These are phyloP conservation scores for Sphagnurus paluster DNA, from an alignment of 1,284 basidiomycete genomes.

Conservation along the genomic window DNA sequence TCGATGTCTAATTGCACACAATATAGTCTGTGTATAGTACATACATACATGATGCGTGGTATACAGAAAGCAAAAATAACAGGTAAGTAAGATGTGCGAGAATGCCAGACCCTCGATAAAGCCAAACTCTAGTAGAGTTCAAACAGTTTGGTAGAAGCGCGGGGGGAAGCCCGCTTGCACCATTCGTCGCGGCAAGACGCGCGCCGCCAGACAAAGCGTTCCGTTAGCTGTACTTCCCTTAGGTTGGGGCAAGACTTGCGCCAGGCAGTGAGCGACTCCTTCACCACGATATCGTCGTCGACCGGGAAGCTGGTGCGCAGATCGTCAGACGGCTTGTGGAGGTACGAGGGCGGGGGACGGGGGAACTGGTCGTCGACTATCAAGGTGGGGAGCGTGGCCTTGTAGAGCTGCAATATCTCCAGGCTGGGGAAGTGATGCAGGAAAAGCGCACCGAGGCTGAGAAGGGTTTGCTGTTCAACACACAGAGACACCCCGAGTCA, in stretches of 20 bases:
- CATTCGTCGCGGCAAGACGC: slow-evolving; percentile 19
- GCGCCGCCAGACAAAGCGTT: slow-evolving; percentile 21
- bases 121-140: slow-evolving; percentile 1
- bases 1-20: too few species aligned
- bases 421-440: slow-evolving; percentile 15
- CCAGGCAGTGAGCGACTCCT: slow-evolving; percentile 21
- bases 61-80: too few species aligned
- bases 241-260: slow-evolving; percentile 17
- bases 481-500: too few species aligned
- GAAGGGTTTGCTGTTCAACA: slow-evolving; percentile 14
- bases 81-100: too few species aligned
- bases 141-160: background rate
- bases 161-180: slow-evolving; percentile 7
- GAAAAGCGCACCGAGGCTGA: slow-evolving; percentile 22
- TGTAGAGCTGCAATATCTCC: slow-evolving; percentile 19
- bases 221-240: slow-evolving; percentile 21
- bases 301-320: slow-evolving; percentile 1
- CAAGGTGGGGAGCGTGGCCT: slow-evolving; percentile 1
- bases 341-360: background rate
- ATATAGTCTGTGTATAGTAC: too few species aligned
- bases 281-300: slow-evolving; percentile 14
- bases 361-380: background rate
- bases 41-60: too few species aligned
- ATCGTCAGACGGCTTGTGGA: too few species aligned
- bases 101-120: too few species aligned